A percentile compares a stretch with the other conserved stretches of the same genome.
Conservation (phyloP, 768 basidiomycete genomes). For the Neoboletus subvelutipes region DNA sequence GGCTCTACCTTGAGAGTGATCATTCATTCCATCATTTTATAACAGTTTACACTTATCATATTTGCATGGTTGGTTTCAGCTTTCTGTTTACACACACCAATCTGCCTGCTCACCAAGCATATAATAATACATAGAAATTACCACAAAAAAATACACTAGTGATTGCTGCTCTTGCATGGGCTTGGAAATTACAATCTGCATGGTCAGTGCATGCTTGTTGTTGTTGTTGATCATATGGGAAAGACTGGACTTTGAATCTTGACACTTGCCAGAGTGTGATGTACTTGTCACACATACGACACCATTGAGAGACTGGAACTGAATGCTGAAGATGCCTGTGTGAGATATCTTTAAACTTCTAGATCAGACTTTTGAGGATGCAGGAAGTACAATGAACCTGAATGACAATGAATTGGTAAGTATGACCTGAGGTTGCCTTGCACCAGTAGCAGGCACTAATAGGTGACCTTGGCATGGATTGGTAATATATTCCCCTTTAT, state of each 20-base stretch:
- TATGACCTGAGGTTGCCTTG: too few species aligned
- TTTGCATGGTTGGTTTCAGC: conserved; percentile 27
- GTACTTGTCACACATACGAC: conserved; percentile 19
- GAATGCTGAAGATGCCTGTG: not conserved
- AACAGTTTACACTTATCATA: conserved; percentile 21
- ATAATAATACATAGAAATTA: conserved; percentile 18
- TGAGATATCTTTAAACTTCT: conserved; percentile 9
- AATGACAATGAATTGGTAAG: too few species aligned
- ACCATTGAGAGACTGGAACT: conserved; percentile 15
- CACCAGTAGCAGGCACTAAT: too few species aligned
- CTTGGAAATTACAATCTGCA: too few species aligned
- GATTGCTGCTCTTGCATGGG: conserved; percentile 11
- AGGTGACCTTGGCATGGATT: too few species aligned
- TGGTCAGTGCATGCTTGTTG: conserved; percentile 5
- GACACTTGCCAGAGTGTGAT: conserved; percentile 15
- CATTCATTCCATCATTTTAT: not conserved
- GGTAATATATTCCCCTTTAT: not conserved
- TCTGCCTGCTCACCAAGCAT: conserved; percentile 12
- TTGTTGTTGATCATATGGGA: not conserved
- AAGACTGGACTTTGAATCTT: not conserved
- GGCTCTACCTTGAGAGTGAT: not conserved
- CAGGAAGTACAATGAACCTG: too few species aligned
- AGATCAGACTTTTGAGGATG: too few species aligned
- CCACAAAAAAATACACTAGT: conserved; percentile 19
- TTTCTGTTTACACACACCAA: conserved; percentile 21